Conservation (phyloP, 257 asterid genomes). For the Forsythia suspensa region DNA sequence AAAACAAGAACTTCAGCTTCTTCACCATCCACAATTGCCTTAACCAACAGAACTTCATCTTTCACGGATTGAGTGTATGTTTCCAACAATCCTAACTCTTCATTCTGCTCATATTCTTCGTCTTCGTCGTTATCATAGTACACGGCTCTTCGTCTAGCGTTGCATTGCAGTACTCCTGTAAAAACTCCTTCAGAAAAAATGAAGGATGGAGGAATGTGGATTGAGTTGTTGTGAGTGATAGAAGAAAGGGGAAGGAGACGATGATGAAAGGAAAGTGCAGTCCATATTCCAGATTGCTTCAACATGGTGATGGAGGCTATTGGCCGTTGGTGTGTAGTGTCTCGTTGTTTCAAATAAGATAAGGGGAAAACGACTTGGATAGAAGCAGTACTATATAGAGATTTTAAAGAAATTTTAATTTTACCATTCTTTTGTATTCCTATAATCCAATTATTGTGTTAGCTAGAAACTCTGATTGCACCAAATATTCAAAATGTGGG, state of each 20-base stretch:
- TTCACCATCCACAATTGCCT: conserved; percentile 51
- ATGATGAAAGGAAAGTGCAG: conserved; percentile 27
- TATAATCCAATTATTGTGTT: too few relatives aligned
- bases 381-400: too few relatives aligned
- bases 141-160: conserved; percentile 49
- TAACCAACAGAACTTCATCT: conserved; percentile 62
- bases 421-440: too few relatives aligned
- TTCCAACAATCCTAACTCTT: conserved; percentile 60
- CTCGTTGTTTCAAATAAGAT: neutral
- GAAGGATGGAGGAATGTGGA: neutral
- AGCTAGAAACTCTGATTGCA: too few relatives aligned
- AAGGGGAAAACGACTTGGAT: neutral
- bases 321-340: neutral
- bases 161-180: neutral
- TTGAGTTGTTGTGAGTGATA: neutral
- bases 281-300: conserved; percentile 33
- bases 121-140: conserved; percentile 31
- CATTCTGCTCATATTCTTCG: conserved; percentile 47
- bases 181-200: neutral
- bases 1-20: conserved; percentile 56
- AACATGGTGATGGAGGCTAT: conserved; percentile 25
- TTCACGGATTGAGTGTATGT: conserved; percentile 43
- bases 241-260: conserved; percentile 22
- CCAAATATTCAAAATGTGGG: too few relatives aligned
- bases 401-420: too few relatives aligned